Evolutionary conservation across 139 green algal species (phyloP), one percentile per base, ranked within the genome.

Genomic region (Chlorella sp.): DNA sequence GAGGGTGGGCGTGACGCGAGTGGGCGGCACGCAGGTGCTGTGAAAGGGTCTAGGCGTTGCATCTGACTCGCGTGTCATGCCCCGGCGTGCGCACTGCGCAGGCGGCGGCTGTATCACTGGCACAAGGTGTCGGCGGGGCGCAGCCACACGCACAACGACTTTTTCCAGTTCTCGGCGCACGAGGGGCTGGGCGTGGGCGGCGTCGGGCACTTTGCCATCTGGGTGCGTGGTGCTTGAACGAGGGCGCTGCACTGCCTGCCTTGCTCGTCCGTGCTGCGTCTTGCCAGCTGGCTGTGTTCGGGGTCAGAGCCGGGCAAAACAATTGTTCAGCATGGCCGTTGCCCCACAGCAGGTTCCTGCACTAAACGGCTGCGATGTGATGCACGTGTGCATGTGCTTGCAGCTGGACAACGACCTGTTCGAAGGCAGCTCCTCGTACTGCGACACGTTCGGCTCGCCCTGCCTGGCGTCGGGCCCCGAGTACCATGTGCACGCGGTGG

Each of bases 341-440:
- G 10, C 42, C 42, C 24, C 42, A 55, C 42, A 55, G 17, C 42
- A 55, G 17, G 17, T 17, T 55, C 10, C 42, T 26, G 10, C 42
- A 55, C 42, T 10, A 55, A 55, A 26, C 10, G 22, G 20, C 4
- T 64, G 55, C 55, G 14, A 4, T 64, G 55, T 64, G 55, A 64
- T 31, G 20, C 22, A 64, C 24, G 55, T 55, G 42, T 55, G 42
- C 17, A 24, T 20, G 55, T 20, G 55, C 55, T 31, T 71, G 67
- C 67, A 6, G 17, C 3, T 96, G 29, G 88, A 94, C 74, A 85
- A 86, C 10, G 91, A 96, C 60, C 79, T 96, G 55, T 30, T 83
- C 24, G 74, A 73, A 62, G 91, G 91, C 26, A 88, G 75, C 73
- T 88, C 76, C 36, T 82, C 79, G 35, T 31, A 60, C 2, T 92